Evolutionary conservation across 306 rosid genomes (phyloP), one percentile per base, ranked within the genome.

Genomic region (Erythrophleum fordii): DNA sequence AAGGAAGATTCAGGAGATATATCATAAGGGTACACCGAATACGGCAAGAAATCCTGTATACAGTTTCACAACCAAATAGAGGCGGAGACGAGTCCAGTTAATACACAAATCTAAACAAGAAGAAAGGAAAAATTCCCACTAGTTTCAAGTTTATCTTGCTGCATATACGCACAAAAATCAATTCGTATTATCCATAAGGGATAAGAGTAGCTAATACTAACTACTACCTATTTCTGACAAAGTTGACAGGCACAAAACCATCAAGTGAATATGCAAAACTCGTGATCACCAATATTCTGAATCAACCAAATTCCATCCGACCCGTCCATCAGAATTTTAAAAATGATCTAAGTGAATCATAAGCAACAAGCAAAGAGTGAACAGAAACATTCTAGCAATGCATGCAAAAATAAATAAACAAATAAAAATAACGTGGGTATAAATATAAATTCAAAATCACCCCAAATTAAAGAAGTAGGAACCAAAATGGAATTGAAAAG

Each of bases 261-360:
- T 28, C 79, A 80, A 76, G 65, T 70, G 49, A 61, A 49, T 16
- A 69, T 13, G 35, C 11, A 20, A 42, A 74, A 46, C 71, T 61
- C 75, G 34, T 26, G 34, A 79, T 46, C 37, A 76, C 51, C 72
- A 29, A 69, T 45, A 41, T 73, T 81, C 73, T 39, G 76, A 78
- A 58, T 9, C 35, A 75, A 82, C 70, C 68, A 14, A 73, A 73
- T 48, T 73, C 64, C 41, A 22, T 45, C 20, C n/a, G 51, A 72
- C 58, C 74, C 62, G 58, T 25, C 39, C 74, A 73, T 49, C 81
- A 81, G 77, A 61, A 80, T 81, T 83, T 73, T 46, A 37, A 42
- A 82, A 56, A 49, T 46, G 61, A 67, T 34, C 52, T 37, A 37
- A 39, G 65, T 61, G 58, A 56, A 86, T 60, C 55, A 81, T 71